These are phyloP conservation scores for Fusarium torreyae DNA, from an alignment of 2,329 filamentous ascomycete genomes.

Conservation along the genomic window DNA sequence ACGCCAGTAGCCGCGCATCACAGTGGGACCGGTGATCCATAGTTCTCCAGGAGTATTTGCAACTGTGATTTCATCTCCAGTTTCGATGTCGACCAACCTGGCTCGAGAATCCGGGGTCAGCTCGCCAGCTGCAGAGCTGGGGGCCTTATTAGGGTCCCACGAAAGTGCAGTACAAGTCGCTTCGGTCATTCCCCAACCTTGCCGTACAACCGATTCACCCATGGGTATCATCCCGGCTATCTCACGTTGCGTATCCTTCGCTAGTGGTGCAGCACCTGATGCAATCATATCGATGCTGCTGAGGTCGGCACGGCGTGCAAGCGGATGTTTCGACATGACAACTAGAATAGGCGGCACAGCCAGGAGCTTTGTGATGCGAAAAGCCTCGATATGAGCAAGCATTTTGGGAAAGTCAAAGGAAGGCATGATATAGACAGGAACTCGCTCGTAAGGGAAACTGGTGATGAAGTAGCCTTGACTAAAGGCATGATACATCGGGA, in stretches of 20 bases:
- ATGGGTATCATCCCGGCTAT: conserved; percentile 66
- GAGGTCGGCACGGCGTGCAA: conserved; percentile 76
- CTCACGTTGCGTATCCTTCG: conserved; percentile 62
- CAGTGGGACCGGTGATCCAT: conserved; percentile 79
- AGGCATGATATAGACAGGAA: conserved; percentile 83
- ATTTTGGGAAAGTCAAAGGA: conserved; percentile 82
- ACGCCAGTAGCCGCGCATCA: conserved; percentile 84
- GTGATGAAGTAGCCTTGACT: conserved; percentile 80
- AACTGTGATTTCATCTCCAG: conserved; percentile 65
- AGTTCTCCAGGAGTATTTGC: conserved; percentile 76
- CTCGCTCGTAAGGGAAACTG: conserved; percentile 67
- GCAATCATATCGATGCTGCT: conserved; percentile 72
- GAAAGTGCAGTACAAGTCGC: conserved; percentile 78
- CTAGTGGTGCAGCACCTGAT: conserved; percentile 79
- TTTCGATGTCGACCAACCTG: conserved; percentile 74
- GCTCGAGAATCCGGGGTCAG: conserved; percentile 65
- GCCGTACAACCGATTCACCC: conserved; percentile 60
- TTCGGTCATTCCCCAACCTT: conserved; percentile 94
- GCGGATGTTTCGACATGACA: conserved; percentile 79
- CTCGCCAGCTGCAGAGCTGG: conserved; percentile 49
- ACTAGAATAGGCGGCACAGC: conserved; percentile 84
- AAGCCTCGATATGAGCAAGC: conserved; percentile 77
- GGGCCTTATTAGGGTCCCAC: conserved; percentile 74
- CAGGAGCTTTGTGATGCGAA: conserved; percentile 75
- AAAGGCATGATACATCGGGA: conserved; percentile 84